A percentile compares a stretch with the other conserved stretches of the same genome.
These are phyloP conservation scores for Podaxis sp. DNA, from an alignment of 768 basidiomycete species.

Conservation along the genomic window DNA sequence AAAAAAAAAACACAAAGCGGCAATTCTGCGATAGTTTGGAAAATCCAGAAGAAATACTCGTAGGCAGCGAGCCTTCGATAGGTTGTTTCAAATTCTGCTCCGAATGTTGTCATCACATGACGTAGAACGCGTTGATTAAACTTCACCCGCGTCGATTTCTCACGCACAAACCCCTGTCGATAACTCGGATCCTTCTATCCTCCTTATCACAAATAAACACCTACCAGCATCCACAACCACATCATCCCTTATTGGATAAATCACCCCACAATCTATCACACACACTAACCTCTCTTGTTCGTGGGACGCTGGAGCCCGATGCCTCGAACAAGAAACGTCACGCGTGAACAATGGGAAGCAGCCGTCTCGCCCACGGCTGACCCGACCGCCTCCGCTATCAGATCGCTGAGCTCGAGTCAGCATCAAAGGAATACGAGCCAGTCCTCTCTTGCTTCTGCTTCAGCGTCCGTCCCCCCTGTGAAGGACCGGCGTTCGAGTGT, in stretches of 20 bases:
- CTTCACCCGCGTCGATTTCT: background rate
- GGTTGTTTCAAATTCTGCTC: too few species aligned
- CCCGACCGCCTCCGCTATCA: constrained; percentile 12
- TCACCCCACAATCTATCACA: background rate
- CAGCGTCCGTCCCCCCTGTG: constrained; percentile 13
- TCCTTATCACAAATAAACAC: background rate
- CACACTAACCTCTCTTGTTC: background rate
- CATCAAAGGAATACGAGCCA: background rate
- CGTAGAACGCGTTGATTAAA: constrained; percentile 8
- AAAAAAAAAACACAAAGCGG: too few species aligned
- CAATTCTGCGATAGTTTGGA: too few species aligned
- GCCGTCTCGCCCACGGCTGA: constrained; percentile 17
- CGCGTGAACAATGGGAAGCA: constrained; percentile 28
- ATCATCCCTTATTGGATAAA: background rate
- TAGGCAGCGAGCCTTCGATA: too few species aligned
- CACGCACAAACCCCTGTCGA: constrained; percentile 3
- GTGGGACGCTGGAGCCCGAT: constrained; percentile 16
- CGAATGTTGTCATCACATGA: constrained; percentile 2
- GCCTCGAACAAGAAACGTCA: constrained; percentile 30
- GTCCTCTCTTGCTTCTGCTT: constrained; percentile 17
- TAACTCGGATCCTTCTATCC: background rate
- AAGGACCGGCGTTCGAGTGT: constrained; percentile 21
- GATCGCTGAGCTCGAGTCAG: constrained; percentile 3
- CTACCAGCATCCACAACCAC: background rate
- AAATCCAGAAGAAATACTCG: too few species aligned